phyloP scores from a whole-genome alignment of 139 green algal species.

The Volvox reticuliferus region DNA sequence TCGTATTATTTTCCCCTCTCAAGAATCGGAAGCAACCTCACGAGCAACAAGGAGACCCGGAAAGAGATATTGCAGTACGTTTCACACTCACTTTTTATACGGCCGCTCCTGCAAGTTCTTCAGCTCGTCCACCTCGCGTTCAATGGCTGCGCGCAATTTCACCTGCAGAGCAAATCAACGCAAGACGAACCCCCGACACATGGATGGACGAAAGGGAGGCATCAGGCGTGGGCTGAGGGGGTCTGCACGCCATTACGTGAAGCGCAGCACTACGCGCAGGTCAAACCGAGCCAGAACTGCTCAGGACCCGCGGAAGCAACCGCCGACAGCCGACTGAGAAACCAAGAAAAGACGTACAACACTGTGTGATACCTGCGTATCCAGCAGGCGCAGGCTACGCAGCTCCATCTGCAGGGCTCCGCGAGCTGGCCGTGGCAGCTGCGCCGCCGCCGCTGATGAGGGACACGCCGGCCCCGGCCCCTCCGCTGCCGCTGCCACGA shows the following conservation, averaged over 20 bases:
- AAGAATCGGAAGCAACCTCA: no score
- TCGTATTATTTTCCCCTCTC: no score
- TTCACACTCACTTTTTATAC: slow-evolving; percentile 81
- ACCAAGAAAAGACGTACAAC: no score
- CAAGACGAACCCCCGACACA: no score
- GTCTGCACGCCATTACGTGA: no score
- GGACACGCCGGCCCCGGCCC: not conserved
- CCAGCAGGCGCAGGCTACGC: slow-evolving; percentile 65
- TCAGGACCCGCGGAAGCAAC: no score
- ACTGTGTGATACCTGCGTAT: slow-evolving; percentile 41
- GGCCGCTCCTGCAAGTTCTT: slow-evolving; percentile 77
- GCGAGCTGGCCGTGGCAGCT: slow-evolving; percentile 23
- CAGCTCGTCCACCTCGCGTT: slow-evolving; percentile 75
- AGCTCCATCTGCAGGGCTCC: slow-evolving; percentile 64
- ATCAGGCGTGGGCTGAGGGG: no score
- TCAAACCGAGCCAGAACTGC: no score
- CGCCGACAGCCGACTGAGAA: no score
- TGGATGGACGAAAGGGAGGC: no score
- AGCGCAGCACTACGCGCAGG: no score
- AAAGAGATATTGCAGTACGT: not conserved
- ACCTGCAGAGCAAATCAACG: not conserved
- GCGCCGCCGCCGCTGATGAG: not conserved
- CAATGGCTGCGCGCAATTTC: slow-evolving; percentile 52
- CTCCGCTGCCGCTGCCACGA: not conserved
- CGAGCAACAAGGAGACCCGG: no score